phyloP scores from a whole-genome alignment of 495 filamentous ascomycete genomes.

The Neurospora sublineolata region DNA sequence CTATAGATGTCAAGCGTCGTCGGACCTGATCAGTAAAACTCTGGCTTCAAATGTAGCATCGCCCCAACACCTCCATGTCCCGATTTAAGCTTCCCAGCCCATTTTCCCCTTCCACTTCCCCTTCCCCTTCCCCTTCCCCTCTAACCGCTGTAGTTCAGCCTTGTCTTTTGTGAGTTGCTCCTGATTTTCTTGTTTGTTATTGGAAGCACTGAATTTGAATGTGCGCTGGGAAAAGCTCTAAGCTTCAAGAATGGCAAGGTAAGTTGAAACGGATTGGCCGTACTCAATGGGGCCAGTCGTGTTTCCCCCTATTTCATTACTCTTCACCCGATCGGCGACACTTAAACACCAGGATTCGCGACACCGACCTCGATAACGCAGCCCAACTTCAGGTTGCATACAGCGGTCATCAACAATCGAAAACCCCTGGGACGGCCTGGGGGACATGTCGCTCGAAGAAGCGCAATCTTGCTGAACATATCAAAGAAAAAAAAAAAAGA shows the following conservation, averaged over 20 bases:
- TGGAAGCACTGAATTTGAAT: neutral
- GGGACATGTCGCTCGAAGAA: neutral
- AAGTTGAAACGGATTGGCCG: neutral
- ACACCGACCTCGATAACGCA: neutral
- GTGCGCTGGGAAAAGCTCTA: neutral
- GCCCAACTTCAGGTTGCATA: neutral
- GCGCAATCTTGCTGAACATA: neutral
- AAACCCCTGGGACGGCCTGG: neutral
- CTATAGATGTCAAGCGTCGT: slow-evolving; percentile 39
- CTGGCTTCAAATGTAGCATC: neutral
- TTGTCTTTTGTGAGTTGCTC: neutral
- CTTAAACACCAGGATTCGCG: neutral
- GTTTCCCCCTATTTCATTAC: neutral
- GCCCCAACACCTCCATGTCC: neutral
- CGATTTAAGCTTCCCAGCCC: neutral
- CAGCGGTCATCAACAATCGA: neutral
- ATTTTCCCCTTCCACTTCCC: neutral
- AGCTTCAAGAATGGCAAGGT: neutral
- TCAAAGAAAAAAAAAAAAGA: no score
- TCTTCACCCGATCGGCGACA: neutral
- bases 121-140: neutral
- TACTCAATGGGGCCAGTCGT: neutral
- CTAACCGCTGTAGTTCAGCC: neutral
- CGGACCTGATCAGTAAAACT: slow-evolving; percentile 27
- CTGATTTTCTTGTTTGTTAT: neutral